Evolutionary conservation across 1,284 basidiomycete genomes (phyloP).

Genomic region (Rhodotorula mucilaginosa): DNA sequence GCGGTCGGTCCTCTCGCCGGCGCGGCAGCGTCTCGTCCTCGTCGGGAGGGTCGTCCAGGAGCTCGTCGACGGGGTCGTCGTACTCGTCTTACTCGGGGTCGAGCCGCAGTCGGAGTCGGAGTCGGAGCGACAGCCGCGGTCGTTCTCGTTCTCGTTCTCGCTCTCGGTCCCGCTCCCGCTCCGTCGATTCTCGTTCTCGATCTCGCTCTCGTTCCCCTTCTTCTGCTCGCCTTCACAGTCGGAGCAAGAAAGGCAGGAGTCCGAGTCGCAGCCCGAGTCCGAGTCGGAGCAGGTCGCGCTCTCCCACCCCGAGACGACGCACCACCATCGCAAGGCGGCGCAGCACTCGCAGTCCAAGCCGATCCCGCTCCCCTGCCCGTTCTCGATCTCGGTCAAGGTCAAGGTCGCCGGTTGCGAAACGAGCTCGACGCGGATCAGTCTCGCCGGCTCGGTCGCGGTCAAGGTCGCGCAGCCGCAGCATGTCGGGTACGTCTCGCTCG

Average conservation of each 20-base stretch:
- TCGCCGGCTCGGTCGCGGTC: conserved; percentile 4
- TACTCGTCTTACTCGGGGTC: conserved; percentile 4
- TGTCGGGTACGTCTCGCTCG: no score
- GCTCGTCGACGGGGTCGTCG: background rate
- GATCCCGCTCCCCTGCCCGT: background rate
- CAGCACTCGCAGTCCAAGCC: background rate
- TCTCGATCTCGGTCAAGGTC: background rate
- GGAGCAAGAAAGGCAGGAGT: background rate
- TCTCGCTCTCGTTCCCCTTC: conserved; percentile 1
- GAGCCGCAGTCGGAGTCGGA: conserved; percentile 12
- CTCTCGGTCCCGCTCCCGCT: conserved; percentile 1
- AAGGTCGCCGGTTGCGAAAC: background rate
- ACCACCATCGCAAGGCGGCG: no score
- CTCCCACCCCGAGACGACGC: no score
- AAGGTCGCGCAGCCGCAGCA: background rate
- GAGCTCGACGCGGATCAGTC: background rate
- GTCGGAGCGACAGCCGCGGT: conserved; percentile 3
- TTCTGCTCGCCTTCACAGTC: background rate
- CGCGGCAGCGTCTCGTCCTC: conserved; percentile 3
- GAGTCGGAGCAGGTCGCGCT: background rate
- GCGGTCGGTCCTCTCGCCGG: conserved; percentile 1
- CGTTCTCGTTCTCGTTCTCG: background rate
- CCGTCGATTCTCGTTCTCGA: background rate
- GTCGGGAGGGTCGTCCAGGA: background rate
- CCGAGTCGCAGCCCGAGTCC: background rate